Conservation (phyloP, 108 stramenopile genomes). For the Chaetoceros tenuissimus region DNA sequence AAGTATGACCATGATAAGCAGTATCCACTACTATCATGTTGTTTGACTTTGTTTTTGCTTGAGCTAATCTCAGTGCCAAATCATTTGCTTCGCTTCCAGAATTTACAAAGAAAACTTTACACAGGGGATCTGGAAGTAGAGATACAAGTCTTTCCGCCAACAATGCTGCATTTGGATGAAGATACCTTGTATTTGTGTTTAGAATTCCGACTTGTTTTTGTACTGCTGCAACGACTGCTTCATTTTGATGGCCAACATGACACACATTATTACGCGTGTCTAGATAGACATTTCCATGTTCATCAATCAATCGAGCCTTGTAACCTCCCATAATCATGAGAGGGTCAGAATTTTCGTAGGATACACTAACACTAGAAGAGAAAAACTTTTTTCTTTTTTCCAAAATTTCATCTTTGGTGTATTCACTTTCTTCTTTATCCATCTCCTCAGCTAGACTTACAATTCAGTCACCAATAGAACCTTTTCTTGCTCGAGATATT, state of each 20-base stretch:
- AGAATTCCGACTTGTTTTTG: conserved; percentile 47
- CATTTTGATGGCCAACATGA: conserved; percentile 79
- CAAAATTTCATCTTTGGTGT: conserved; percentile 42
- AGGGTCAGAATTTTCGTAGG: conserved; percentile 64
- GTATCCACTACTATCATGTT: conserved; percentile 72
- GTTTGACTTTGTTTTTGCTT: conserved; percentile 40
- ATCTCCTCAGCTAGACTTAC: too few species aligned
- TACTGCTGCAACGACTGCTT: conserved; percentile 57
- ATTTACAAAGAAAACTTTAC: conserved; percentile 88
- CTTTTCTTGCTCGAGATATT: too few species aligned
- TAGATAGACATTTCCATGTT: conserved; percentile 53
- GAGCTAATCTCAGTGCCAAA: conserved; percentile 88
- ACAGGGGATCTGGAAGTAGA: conserved; percentile 51
- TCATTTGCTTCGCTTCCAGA: conserved; percentile 97
- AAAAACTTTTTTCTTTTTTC: conserved; percentile 41
- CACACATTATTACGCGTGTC: conserved; percentile 92
- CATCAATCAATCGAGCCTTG: conserved; percentile 43
- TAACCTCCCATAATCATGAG: conserved; percentile 43
- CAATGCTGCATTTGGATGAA: conserved; percentile 73
- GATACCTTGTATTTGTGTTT: conserved; percentile 91
- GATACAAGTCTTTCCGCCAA: conserved; percentile 51
- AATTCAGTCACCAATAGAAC: too few species aligned
- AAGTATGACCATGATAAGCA: conserved; percentile 93
- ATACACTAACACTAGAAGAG: conserved; percentile 51
- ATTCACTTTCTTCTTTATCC: too few species aligned